Percentiles rank a stretch among this genome's conserved stretches.
Conservation (phyloP, 2,329 filamentous ascomycete genomes). For the Pseudomassariella vexata region DNA sequence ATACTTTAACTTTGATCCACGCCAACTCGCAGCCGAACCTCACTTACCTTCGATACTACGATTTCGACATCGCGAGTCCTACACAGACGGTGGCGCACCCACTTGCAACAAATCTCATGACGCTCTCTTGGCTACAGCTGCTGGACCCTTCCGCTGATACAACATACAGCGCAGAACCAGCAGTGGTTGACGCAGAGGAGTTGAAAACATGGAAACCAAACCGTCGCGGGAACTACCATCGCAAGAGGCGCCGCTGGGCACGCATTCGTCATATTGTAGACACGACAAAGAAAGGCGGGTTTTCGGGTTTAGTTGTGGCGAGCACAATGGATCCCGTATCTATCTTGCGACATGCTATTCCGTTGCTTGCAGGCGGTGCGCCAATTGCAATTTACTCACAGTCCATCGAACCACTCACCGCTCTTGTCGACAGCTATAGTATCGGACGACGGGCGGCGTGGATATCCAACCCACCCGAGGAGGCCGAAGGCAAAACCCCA, state of each 20-base stretch:
- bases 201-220: conserved; percentile 72
- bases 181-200: conserved; percentile 50
- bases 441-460: conserved; percentile 75
- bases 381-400: conserved; percentile 82
- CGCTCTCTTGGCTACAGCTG: conserved; percentile 88
- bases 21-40: conserved; percentile 83
- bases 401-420: conserved; percentile 70
- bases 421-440: conserved; percentile 78
- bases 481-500: conserved; percentile 35
- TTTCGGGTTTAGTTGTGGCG: conserved; percentile 78
- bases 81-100: conserved; percentile 64
- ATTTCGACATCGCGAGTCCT: conserved; percentile 67
- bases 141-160: conserved; percentile 70
- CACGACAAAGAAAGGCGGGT: conserved; percentile 66
- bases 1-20: conserved; percentile 77
- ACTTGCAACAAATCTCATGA: conserved; percentile 73
- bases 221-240: conserved; percentile 78
- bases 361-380: conserved; percentile 76
- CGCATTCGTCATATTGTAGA: conserved; percentile 68
- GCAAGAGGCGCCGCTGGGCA: conserved; percentile 81
- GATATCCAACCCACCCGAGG: conserved; percentile 45
- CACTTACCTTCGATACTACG: conserved; percentile 81
- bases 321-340: conserved; percentile 75
- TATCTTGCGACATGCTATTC: conserved; percentile 69
- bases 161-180: conserved; percentile 64